phyloP scores from a whole-genome alignment of 305 asterid genomes.

The Rubia balearica region DNA sequence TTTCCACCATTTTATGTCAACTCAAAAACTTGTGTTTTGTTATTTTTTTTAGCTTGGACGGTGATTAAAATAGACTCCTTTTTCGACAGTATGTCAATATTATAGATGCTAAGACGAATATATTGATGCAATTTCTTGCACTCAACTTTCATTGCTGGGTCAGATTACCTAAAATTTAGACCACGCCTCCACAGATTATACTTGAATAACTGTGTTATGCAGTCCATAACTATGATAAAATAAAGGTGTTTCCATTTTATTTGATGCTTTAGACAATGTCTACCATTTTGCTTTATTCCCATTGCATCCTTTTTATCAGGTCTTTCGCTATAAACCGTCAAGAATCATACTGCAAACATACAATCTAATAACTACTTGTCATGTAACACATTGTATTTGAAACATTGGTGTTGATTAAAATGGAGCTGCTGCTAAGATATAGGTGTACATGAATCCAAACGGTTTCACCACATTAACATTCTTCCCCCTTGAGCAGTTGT shows the following conservation, averaged over 20 bases:
- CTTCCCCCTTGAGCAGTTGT: slow-evolving; percentile 40
- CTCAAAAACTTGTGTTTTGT: neutral
- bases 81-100: neutral
- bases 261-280: neutral
- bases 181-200: neutral
- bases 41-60: neutral
- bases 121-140: neutral
- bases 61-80: neutral
- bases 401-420: neutral
- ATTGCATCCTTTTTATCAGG: neutral
- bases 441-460: neutral
- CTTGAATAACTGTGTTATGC: slow-evolving; percentile 1
- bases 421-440: neutral
- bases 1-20: neutral
- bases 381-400: neutral
- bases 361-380: neutral
- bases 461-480: neutral
- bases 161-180: neutral
- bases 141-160: neutral
- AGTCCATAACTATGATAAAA: neutral
- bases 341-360: neutral
- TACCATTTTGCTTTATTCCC: slow-evolving; percentile 1
- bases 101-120: neutral
- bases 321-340: neutral
- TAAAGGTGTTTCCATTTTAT: neutral